A percentile compares a stretch with the other conserved stretches of the same genome.
Evolutionary conservation across 2,329 filamentous ascomycete species (phyloP).

Genomic region (Colletotrichum incanum): DNA sequence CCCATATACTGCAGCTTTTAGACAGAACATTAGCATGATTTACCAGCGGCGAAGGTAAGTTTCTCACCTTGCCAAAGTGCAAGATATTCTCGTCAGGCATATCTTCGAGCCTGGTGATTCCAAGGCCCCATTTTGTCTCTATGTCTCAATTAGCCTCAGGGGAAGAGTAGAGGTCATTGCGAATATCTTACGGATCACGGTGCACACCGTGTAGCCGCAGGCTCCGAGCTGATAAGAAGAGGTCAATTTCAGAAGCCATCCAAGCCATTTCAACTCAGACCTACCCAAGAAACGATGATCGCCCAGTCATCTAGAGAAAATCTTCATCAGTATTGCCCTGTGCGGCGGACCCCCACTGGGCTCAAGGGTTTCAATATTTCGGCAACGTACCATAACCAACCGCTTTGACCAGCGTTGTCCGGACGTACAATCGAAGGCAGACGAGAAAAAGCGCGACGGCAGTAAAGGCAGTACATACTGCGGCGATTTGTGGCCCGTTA

Average conservation of each 20-base stretch:
- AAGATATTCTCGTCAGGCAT: conserved; percentile 56
- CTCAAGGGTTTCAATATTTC: neutral
- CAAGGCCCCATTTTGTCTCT: conserved; percentile 63
- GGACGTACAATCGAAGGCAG: conserved; percentile 54
- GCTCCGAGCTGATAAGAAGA: conserved; percentile 47
- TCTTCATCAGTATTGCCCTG: conserved; percentile 13
- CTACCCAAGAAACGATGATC: conserved; percentile 50
- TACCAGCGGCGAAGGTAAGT: fast-evolving
- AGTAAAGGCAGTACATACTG: conserved; percentile 51
- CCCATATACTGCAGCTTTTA: conserved; percentile 57
- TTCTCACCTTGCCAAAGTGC: conserved; percentile 53
- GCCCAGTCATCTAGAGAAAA: conserved; percentile 41
- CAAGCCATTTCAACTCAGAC: conserved; percentile 8
- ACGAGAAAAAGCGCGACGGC: conserved; percentile 51
- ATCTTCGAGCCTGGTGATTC: conserved; percentile 53
- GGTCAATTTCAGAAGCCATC: neutral
- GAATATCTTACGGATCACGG: conserved; percentile 53
- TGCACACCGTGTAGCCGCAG: conserved; percentile 55
- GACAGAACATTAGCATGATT: neutral
- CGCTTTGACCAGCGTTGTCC: conserved; percentile 52
- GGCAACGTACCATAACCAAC: conserved; percentile 47
- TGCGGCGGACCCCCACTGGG: neutral
- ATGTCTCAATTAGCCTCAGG: neutral
- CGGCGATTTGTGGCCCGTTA: conserved; percentile 52
- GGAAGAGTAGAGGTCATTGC: neutral